phyloP scores from a whole-genome alignment of 805 yeast genomes.

The Myxozyma udenii region DNA sequence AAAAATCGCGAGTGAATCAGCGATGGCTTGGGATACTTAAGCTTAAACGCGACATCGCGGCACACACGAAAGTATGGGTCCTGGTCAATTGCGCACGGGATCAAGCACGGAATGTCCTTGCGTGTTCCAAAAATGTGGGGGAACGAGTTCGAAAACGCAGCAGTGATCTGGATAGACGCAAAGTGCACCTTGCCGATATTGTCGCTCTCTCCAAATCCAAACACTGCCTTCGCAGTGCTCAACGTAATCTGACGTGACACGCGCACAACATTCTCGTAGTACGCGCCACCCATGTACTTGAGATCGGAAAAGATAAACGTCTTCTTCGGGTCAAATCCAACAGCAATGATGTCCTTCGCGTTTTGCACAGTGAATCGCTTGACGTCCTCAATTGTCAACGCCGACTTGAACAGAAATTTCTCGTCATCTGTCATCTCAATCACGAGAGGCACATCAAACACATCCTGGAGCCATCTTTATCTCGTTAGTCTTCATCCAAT shows the following conservation, averaged over 20 bases:
- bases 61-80: conserved; percentile 98
- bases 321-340: conserved; percentile 91
- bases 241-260: conserved; percentile 93
- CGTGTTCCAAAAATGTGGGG: conserved; percentile 88
- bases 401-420: conserved; percentile 89
- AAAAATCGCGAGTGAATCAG: conserved; percentile 91
- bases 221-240: conserved; percentile 94
- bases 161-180: conserved; percentile 93
- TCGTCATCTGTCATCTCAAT: conserved; percentile 91
- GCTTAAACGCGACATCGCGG: conserved; percentile 93
- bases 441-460: conserved; percentile 91
- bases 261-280: conserved; percentile 91
- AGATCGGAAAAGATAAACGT: conserved; percentile 94
- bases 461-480: conserved; percentile 84
- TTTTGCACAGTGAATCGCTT: conserved; percentile 74
- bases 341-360: conserved; percentile 88
- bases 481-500: not conserved
- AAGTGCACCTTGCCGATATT: conserved; percentile 92
- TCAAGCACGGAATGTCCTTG: conserved; percentile 87
- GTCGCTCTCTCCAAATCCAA: conserved; percentile 92
- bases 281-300: conserved; percentile 86
- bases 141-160: conserved; percentile 93
- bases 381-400: conserved; percentile 84
- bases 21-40: conserved; percentile 86
- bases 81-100: conserved; percentile 99